Percentiles rank a stretch among this genome's conserved stretches.
Evolutionary conservation across 345 rosid genomes (phyloP).

Genomic region (thale cress (Arabidopsis thaliana)): DNA sequence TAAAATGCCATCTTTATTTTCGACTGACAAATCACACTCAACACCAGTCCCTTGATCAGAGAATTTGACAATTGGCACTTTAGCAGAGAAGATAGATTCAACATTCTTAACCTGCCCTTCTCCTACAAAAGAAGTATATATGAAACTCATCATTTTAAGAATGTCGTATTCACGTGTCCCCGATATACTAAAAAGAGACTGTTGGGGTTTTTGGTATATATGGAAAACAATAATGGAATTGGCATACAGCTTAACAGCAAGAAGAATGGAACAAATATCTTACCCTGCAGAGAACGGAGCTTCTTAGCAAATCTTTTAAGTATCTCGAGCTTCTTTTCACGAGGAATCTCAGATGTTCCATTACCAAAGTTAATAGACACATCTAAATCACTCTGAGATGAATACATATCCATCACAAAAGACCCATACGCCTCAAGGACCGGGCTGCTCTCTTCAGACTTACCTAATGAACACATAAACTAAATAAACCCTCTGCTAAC

Average conservation of each 20-base stretch:
- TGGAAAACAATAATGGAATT: not conserved
- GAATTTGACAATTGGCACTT: slow-evolving; percentile 64
- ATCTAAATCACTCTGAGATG: slow-evolving; percentile 57
- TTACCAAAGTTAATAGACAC: slow-evolving; percentile 53
- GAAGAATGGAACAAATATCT: slow-evolving; percentile 6
- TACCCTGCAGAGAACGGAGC: slow-evolving; percentile 50
- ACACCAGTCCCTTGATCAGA: slow-evolving; percentile 49
- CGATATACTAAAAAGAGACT: not conserved
- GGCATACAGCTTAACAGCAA: not conserved
- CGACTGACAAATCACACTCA: slow-evolving; percentile 62
- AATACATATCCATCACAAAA: slow-evolving; percentile 57
- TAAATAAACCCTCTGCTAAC: not conserved
- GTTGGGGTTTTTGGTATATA: no score
- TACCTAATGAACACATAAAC: slow-evolving; percentile 39
- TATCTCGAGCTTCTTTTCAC: slow-evolving; percentile 48
- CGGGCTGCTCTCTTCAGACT: slow-evolving; percentile 42
- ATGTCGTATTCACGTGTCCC: not conserved
- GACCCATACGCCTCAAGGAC: slow-evolving; percentile 60
- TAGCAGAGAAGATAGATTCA: slow-evolving; percentile 49
- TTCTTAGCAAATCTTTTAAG: slow-evolving; percentile 51
- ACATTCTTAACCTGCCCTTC: slow-evolving; percentile 53
- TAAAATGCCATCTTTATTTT: slow-evolving; percentile 55
- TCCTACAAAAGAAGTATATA: slow-evolving; percentile 44
- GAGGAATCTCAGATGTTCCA: slow-evolving; percentile 39
- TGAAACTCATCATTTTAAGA: not conserved